These are phyloP conservation scores for Lizanozyma gosingica DNA, from an alignment of 1,139 yeast genomes.

Conservation along the genomic window DNA sequence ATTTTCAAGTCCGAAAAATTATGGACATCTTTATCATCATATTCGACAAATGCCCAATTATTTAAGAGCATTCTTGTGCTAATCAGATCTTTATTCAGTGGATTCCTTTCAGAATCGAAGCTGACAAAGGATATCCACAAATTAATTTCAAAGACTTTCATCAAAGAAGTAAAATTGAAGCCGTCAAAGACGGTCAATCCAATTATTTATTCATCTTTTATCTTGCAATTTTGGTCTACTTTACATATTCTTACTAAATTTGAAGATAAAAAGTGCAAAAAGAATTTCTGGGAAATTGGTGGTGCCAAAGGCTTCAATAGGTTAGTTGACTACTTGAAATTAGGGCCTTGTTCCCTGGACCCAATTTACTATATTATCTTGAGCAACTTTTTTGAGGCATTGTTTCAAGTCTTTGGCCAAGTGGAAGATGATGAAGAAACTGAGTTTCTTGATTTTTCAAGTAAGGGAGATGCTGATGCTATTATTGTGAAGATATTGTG, in stretches of 20 bases:
- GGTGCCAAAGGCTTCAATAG: conserved; percentile 30
- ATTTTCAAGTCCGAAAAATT: conserved; percentile 30
- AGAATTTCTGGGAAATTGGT: conserved; percentile 47
- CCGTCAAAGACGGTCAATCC: conserved; percentile 19
- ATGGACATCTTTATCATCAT: conserved; percentile 29
- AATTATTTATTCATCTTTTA: conserved; percentile 33
- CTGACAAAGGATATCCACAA: conserved; percentile 23
- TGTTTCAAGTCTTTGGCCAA: conserved; percentile 6
- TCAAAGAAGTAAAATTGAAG: conserved; percentile 43
- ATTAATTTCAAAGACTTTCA: conserved; percentile 35
- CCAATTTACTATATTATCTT: conserved; percentile 36
- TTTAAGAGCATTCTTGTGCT: conserved; percentile 37
- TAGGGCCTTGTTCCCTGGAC: conserved; percentile 47
- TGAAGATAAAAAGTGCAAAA: conserved; percentile 21
- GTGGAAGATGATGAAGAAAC: conserved; percentile 9
- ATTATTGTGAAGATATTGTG: conserved; percentile 1
- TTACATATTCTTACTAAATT: conserved; percentile 32
- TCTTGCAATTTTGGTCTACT: conserved; percentile 43
- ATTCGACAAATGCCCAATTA: conserved; percentile 31
- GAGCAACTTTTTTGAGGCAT: conserved; percentile 14
- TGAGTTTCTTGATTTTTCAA: conserved; percentile 12
- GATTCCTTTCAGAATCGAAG: neutral
- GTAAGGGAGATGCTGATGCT: conserved; percentile 11
- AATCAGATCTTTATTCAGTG: conserved; percentile 14
- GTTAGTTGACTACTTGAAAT: conserved; percentile 33